Evolutionary conservation across 2,329 filamentous ascomycete genomes (phyloP).

Genomic region (Xylariaceae sp.): DNA sequence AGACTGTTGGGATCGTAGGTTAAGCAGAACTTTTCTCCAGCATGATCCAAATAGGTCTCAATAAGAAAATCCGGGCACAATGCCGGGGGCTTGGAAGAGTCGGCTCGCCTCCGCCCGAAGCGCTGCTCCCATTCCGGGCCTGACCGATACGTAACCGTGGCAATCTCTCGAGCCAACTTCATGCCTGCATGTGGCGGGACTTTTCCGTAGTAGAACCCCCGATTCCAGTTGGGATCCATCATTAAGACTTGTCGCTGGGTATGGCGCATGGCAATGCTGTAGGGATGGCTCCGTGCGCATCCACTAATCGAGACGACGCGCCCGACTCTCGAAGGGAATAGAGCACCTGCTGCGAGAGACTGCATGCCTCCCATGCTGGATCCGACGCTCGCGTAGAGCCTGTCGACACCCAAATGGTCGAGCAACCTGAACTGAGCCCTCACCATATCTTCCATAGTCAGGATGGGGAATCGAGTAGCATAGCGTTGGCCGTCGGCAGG

Average conservation of each 20-base stretch:
- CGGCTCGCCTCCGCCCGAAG: slow-evolving; percentile 84
- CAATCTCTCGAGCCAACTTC: slow-evolving; percentile 97
- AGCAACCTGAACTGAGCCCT: slow-evolving; percentile 89
- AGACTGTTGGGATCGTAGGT: slow-evolving; percentile 96
- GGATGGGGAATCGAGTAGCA: slow-evolving; percentile 89
- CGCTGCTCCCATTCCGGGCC: slow-evolving; percentile 97
- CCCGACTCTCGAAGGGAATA: slow-evolving; percentile 79
- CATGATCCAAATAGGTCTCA: slow-evolving; percentile 96
- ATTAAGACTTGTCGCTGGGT: slow-evolving; percentile 96
- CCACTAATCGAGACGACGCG: slow-evolving; percentile 87
- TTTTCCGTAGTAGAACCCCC: slow-evolving; percentile 86
- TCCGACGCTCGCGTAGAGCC: slow-evolving; percentile 87
- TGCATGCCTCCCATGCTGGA: slow-evolving; percentile 99
- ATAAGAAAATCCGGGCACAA: slow-evolving; percentile 97
- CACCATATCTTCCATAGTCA: slow-evolving; percentile 98
- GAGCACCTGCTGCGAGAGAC: slow-evolving; percentile 78
- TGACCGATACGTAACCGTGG: slow-evolving; percentile 93
- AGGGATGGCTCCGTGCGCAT: slow-evolving; percentile 91
- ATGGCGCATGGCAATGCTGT: slow-evolving; percentile 98
- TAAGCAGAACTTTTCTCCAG: slow-evolving; percentile 95
- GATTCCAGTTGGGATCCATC: slow-evolving; percentile 98
- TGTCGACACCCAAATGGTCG: slow-evolving; percentile 71
- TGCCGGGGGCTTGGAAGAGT: slow-evolving; percentile 81
- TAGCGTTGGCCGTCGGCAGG: slow-evolving; percentile 85
- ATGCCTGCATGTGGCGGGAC: slow-evolving; percentile 93